phyloP scores from a whole-genome alignment of 495 filamentous ascomycete genomes.

The Articulospora tetracladia region DNA sequence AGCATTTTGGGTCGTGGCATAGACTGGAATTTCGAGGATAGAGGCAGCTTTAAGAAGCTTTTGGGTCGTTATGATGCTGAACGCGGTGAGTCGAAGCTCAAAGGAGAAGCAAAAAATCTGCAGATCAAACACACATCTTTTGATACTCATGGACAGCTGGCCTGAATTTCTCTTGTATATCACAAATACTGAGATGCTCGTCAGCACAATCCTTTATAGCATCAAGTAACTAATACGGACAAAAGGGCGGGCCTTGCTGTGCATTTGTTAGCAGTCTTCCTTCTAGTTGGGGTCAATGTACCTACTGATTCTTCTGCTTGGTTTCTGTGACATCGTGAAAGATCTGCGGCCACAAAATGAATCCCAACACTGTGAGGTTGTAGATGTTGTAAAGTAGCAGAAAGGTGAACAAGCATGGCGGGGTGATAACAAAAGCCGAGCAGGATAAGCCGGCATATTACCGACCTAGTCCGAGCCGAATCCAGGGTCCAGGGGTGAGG shows the following conservation, averaged over 20 bases:
- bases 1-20: constrained; percentile 79
- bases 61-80: constrained; percentile 46
- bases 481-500: not conserved
- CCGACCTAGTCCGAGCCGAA: not conserved
- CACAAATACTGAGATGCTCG: constrained; percentile 66
- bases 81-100: constrained; percentile 6
- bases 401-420: not conserved
- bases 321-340: constrained; percentile 4
- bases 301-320: constrained; percentile 16
- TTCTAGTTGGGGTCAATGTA: not conserved
- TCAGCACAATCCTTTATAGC: not conserved
- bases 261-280: constrained; percentile 1
- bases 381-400: no score
- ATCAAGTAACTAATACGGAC: constrained; percentile 5
- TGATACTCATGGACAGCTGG: constrained; percentile 76
- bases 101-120: constrained; percentile 18
- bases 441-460: not conserved
- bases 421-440: not conserved
- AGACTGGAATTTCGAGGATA: constrained; percentile 71
- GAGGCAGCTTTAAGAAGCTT: constrained; percentile 50
- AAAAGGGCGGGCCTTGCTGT: constrained; percentile 23
- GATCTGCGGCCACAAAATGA: not conserved
- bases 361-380: no score
- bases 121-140: constrained; percentile 55
- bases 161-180: constrained; percentile 93